A percentile compares a stretch with the other conserved stretches of the same genome.
Conservation (phyloP, 768 basidiomycete genomes). For the Glaciozyma martinii region DNA sequence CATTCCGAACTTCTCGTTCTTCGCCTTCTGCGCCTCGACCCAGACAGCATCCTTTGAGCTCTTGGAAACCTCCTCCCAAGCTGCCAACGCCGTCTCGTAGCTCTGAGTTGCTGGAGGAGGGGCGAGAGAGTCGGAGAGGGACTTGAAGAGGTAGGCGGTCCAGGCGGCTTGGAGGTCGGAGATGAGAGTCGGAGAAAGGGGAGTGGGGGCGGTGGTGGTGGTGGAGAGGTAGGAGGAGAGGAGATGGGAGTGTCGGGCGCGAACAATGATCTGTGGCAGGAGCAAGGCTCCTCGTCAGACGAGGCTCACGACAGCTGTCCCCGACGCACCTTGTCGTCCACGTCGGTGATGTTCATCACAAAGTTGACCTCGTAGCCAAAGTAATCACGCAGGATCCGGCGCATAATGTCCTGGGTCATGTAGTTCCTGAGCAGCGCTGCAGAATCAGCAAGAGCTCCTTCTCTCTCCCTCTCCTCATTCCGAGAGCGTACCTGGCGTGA, state of each 20-base stretch:
- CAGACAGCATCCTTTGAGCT: constrained; percentile 50
- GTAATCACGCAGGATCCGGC: constrained; percentile 85
- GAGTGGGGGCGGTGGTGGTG: constrained; percentile 10
- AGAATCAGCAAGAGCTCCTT: neutral
- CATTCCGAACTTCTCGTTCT: constrained; percentile 91
- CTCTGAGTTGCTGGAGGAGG: neutral
- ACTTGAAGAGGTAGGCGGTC: constrained; percentile 32
- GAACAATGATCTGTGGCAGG: constrained; percentile 68
- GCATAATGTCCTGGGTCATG: constrained; percentile 83
- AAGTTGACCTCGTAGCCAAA: constrained; percentile 97
- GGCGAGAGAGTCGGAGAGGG: constrained; percentile 29
- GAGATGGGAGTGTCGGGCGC: constrained; percentile 58
- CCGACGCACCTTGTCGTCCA: constrained; percentile 82
- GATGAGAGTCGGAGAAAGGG: constrained; percentile 20
- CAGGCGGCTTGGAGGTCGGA: constrained; percentile 29
- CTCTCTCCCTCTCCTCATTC: too few species aligned
- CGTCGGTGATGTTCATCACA: constrained; percentile 98
- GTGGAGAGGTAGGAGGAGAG: constrained; percentile 38
- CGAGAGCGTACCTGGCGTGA: constrained; percentile 67
- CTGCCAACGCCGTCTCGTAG: constrained; percentile 18
- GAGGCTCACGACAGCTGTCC: neutral
- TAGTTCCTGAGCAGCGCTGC: constrained; percentile 60
- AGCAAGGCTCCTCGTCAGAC: neutral
- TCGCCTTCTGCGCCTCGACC: constrained; percentile 60
- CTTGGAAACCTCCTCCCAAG: constrained; percentile 53